These are phyloP conservation scores for Talaromyces sp. DNA, from an alignment of 2,329 filamentous ascomycete genomes.

Conservation along the genomic window DNA sequence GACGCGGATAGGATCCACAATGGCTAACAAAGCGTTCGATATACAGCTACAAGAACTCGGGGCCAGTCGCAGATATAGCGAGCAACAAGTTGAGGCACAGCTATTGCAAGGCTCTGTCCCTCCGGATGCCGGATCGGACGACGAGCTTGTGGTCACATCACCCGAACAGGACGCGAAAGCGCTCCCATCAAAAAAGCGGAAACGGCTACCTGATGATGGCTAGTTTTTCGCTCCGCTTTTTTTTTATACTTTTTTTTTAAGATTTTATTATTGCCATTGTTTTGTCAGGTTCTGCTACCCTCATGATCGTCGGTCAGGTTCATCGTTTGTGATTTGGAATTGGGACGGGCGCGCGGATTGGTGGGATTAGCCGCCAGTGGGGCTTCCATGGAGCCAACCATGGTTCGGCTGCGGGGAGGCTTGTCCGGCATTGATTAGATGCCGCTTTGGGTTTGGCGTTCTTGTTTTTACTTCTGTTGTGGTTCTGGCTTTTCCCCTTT, in stretches of 20 bases:
- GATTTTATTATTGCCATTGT: neutral
- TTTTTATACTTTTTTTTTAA: neutral
- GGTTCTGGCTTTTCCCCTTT: neutral
- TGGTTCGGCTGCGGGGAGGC: neutral
- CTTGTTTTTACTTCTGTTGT: neutral
- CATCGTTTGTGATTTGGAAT: neutral
- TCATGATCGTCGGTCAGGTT: neutral
- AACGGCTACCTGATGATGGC: neutral
- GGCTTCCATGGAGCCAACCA: neutral
- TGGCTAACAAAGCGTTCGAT: slow-evolving; percentile 16
- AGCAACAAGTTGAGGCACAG: slow-evolving; percentile 32
- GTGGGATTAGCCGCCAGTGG: slow-evolving; percentile 1
- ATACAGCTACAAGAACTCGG: slow-evolving; percentile 27
- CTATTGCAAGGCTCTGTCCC: slow-evolving; percentile 10
- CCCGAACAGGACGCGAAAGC: neutral
- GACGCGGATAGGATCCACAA: neutral
- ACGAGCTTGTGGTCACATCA: slow-evolving; percentile 1
- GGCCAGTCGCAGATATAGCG: slow-evolving; percentile 25
- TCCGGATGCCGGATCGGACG: slow-evolving; percentile 1
- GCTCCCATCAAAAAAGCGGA: neutral
- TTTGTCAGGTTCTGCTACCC: neutral
- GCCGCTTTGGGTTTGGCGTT: neutral
- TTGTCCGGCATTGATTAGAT: neutral
- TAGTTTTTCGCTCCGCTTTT: neutral
- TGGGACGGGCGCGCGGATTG: neutral